Conservation (phyloP, 257 asterid genomes). For the Ligustrum vulgare region DNA sequence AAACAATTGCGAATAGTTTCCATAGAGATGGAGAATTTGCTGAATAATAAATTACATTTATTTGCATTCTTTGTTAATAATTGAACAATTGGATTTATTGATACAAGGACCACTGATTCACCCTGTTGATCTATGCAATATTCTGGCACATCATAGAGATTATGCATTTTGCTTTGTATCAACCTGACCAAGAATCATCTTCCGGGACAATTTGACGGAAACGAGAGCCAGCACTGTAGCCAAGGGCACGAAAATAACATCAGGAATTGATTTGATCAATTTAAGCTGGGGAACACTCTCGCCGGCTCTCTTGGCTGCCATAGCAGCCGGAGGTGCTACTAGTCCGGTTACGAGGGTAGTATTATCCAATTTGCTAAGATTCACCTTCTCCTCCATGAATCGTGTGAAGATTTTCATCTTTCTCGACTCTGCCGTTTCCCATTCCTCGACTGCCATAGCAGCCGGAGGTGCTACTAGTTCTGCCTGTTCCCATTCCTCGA, state of each 20-base stretch:
- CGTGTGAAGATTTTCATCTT: conserved; percentile 52
- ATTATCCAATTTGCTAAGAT: conserved; percentile 59
- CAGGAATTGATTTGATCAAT: conserved; percentile 68
- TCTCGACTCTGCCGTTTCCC: conserved; percentile 13
- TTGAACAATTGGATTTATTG: not conserved
- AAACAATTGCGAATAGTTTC: not conserved
- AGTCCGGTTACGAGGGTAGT: conserved; percentile 68
- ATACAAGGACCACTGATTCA: not conserved
- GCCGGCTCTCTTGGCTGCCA: conserved; percentile 87
- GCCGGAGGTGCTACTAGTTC: conserved; percentile 69
- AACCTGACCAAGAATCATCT: conserved; percentile 49
- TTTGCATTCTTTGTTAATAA: not conserved
- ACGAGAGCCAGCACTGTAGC: conserved; percentile 75
- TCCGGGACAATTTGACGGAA: conserved; percentile 66
- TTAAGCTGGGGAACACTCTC: conserved; percentile 80
- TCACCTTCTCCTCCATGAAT: conserved; percentile 62
- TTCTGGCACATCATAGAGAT: not conserved
- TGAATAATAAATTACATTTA: not conserved
- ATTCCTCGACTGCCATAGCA: conserved; percentile 90
- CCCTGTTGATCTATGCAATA: not conserved
- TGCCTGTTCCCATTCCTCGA: no score
- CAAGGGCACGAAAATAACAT: conserved; percentile 72
- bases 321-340: conserved; percentile 78
- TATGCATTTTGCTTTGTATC: conserved; percentile 19
- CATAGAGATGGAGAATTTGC: not conserved